Percentiles rank a stretch among this genome's conserved stretches.
Conservation (phyloP, 805 yeast genomes). For the Candida caryicola region DNA sequence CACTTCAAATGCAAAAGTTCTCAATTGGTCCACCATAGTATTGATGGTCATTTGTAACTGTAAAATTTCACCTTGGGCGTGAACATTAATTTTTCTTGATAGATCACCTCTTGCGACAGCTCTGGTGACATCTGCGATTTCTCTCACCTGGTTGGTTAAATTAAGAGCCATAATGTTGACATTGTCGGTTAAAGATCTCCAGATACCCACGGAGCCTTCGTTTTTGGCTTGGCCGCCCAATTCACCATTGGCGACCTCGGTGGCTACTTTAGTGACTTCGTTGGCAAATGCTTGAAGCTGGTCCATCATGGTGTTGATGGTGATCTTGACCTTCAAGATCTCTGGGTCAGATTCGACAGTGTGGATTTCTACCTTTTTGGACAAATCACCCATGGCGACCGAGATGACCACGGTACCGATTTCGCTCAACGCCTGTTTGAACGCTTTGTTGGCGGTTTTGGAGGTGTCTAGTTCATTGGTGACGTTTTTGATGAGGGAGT, state of each 20-base stretch:
- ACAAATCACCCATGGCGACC: conserved; percentile 84
- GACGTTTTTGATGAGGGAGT: conserved; percentile 23
- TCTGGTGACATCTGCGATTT: conserved; percentile 84
- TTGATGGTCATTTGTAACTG: conserved; percentile 84
- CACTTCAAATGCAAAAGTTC: conserved; percentile 82
- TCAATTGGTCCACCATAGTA: conserved; percentile 82
- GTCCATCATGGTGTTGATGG: conserved; percentile 87
- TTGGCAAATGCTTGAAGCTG: conserved; percentile 77
- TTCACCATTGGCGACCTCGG: conserved; percentile 88
- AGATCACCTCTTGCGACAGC: conserved; percentile 88
- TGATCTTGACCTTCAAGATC: conserved; percentile 71
- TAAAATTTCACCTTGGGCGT: conserved; percentile 87
- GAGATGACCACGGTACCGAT: conserved; percentile 85
- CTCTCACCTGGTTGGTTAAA: conserved; percentile 67
- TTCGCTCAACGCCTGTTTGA: conserved; percentile 68
- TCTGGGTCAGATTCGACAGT: conserved; percentile 74
- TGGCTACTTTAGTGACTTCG: conserved; percentile 82
- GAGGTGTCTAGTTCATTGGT: conserved; percentile 34
- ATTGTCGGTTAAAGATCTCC: conserved; percentile 81
- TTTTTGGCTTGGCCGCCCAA: conserved; percentile 86
- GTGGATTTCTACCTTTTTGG: conserved; percentile 75
- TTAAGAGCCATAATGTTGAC: conserved; percentile 87
- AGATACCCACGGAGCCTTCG: conserved; percentile 82
- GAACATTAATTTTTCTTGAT: conserved; percentile 79
- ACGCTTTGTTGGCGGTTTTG: conserved; percentile 61